These are phyloP conservation scores for Aureobasidium zeae DNA, from an alignment of 2,329 filamentous ascomycete species.

Conservation along the genomic window DNA sequence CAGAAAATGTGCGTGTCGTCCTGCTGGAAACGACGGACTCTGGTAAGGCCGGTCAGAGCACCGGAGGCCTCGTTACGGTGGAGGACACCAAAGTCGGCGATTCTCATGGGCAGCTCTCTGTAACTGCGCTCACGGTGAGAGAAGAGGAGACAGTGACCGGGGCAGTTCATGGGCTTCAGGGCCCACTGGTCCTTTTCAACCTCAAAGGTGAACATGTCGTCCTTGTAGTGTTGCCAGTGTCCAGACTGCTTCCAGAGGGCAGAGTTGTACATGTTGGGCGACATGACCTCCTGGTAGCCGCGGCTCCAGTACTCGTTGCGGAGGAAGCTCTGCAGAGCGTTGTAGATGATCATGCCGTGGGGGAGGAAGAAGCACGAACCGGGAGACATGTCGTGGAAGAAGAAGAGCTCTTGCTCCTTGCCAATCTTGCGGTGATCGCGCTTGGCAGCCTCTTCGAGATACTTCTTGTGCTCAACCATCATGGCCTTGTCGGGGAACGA, in stretches of 20 bases:
- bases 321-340: constrained; percentile 72
- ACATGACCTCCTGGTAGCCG: constrained; percentile 89
- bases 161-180: constrained; percentile 98
- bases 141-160: constrained; percentile 85
- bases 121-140: constrained; percentile 76
- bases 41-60: constrained; percentile 78
- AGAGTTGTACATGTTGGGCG: constrained; percentile 93
- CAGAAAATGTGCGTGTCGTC: constrained; percentile 98
- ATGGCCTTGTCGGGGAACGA: constrained; percentile 96
- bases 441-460: constrained; percentile 95
- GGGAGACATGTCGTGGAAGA: constrained; percentile 90
- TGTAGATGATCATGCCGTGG: constrained; percentile 88
- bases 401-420: constrained; percentile 92
- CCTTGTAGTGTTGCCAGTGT: constrained; percentile 88
- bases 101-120: constrained; percentile 77
- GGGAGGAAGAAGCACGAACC: constrained; percentile 89
- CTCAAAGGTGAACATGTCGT: constrained; percentile 88
- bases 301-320: constrained; percentile 85
- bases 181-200: constrained; percentile 77
- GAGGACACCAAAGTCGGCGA: constrained; percentile 91
- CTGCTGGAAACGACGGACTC: constrained; percentile 89
- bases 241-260: constrained; percentile 90
- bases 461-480: constrained; percentile 86
- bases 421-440: constrained; percentile 91
- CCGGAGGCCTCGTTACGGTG: constrained; percentile 94